Base-by-base conservation (phyloP, 345 rosid species). In the Hibiscus tridactylites region DNA sequence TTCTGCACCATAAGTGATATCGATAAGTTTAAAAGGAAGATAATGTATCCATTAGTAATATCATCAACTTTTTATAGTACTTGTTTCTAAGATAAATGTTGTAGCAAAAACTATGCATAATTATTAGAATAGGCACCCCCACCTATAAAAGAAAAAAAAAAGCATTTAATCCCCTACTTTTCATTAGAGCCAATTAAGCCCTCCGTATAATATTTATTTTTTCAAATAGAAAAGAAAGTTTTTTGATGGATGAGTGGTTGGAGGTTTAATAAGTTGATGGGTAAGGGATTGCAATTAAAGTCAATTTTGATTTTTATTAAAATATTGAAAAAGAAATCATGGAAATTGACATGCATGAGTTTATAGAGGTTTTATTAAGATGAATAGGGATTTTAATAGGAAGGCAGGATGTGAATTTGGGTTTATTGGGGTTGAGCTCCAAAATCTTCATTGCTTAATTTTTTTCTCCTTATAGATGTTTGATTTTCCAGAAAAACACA, bases 1-100 rank as follows among this genome's bases (percentile, higher is more conserved):
- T 74, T 95, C 99, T 95, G 95, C 86, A 84, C 62, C 58, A 71
- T 24, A 53, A 57, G 78, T 21, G 19, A 49, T 61, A 60, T 6
- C 3, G 31, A 46, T 47, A 31, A 72, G 68, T 26, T 47, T 3
- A 5, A 6, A 47, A 9, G 59, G 26, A 71, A 42, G 58, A 54
- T 31, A 17, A 17, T 11, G 42, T 37, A 35, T 35, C 9, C 44
- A 10, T 44, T 9, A 50, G 49, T n/a, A 52, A 28, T 17, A 65
- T 28, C 64, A 66, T 65, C 12, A 65, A 54, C 10, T 12, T 52
- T 31, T 3, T 19, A 68, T 8, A 54, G 47, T 33, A 9, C 28
- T 35, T 16, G n/a, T 50, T 50, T 28, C 70, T 50, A 9, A 3
- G 19, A 17, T 9, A 33, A n/a, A 54, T 33, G 39, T 61, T 13